Conservation (phyloP, 169 alveolate species). For the Cardiosporidium cionae region DNA sequence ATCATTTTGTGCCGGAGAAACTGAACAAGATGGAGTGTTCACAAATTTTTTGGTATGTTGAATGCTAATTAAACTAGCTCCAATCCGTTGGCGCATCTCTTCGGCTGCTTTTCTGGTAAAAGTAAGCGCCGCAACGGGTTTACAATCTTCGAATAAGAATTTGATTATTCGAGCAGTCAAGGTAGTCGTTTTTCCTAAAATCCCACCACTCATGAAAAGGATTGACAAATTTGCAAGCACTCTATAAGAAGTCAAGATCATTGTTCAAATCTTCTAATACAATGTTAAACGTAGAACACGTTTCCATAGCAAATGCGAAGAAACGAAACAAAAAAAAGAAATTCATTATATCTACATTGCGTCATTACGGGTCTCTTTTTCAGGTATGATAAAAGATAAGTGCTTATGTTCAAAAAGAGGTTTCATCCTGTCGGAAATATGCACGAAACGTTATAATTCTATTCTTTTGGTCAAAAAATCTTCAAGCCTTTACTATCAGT, state of each 20-base stretch:
- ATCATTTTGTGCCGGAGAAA: too few species aligned
- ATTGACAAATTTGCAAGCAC: neutral
- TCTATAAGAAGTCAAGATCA: neutral
- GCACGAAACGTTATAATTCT: neutral
- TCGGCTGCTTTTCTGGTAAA: slow-evolving; percentile 51
- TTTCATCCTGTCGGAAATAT: neutral
- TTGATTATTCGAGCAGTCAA: slow-evolving; percentile 56
- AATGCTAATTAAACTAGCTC: slow-evolving; percentile 18
- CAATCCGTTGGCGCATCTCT: slow-evolving; percentile 39
- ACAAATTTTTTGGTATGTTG: too few species aligned
- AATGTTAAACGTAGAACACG: neutral
- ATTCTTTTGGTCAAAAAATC: too few species aligned
- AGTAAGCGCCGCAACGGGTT: slow-evolving; percentile 49
- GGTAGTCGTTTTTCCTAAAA: slow-evolving; percentile 52
- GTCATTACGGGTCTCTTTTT: neutral
- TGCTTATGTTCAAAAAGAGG: neutral
- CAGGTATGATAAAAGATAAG: neutral
- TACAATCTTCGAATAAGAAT: slow-evolving; percentile 34
- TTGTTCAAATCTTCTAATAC: neutral
- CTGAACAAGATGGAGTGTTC: too few species aligned
- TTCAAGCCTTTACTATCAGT: neutral
- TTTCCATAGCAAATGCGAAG: neutral
- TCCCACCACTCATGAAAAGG: neutral
- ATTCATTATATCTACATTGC: neutral
- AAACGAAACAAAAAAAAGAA: neutral